Percentiles rank a stretch among this genome's conserved stretches.
Conservation (phyloP, 345 rosid species). For the Acer campestre region DNA sequence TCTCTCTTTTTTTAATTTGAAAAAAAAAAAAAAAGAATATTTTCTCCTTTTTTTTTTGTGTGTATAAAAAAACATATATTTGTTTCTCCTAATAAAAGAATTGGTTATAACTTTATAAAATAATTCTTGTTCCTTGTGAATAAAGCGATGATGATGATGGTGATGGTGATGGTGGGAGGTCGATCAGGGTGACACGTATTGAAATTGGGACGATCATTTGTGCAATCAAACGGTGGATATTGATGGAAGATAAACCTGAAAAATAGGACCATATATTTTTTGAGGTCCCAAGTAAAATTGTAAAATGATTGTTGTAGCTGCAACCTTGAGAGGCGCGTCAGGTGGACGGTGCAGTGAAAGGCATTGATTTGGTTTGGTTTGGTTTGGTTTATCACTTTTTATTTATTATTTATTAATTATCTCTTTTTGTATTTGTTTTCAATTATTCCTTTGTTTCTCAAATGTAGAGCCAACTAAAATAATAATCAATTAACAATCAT, state of each 20-base stretch:
- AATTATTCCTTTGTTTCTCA: neutral
- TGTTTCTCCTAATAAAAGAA: neutral
- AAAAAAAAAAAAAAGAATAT: slow-evolving; percentile 11
- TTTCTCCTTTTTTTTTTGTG: slow-evolving; percentile 14
- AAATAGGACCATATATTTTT: slow-evolving; percentile 26
- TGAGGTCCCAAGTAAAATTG: slow-evolving; percentile 22
- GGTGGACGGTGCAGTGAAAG: neutral
- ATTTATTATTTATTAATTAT: neutral
- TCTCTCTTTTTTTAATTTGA: neutral
- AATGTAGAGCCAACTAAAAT: too few relatives aligned
- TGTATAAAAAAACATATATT: neutral
- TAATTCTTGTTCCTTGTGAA: slow-evolving; percentile 16
- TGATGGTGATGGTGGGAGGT: slow-evolving; percentile 14
- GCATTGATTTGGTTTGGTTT: neutral
- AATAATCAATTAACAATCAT: too few relatives aligned
- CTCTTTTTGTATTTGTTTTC: neutral
- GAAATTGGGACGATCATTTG: slow-evolving; percentile 11
- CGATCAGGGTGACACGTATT: slow-evolving; percentile 32
- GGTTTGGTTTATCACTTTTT: neutral
- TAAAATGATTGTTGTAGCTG: slow-evolving; percentile 10
- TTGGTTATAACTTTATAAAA: slow-evolving; percentile 1
- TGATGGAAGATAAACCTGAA: slow-evolving; percentile 26
- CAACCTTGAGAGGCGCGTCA: slow-evolving; percentile 26
- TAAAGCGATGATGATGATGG: slow-evolving; percentile 28
- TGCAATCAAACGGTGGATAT: slow-evolving; percentile 29